Evolutionary conservation across 2,329 filamentous ascomycete genomes (phyloP).

Genomic region (Apiospora aurea): DNA sequence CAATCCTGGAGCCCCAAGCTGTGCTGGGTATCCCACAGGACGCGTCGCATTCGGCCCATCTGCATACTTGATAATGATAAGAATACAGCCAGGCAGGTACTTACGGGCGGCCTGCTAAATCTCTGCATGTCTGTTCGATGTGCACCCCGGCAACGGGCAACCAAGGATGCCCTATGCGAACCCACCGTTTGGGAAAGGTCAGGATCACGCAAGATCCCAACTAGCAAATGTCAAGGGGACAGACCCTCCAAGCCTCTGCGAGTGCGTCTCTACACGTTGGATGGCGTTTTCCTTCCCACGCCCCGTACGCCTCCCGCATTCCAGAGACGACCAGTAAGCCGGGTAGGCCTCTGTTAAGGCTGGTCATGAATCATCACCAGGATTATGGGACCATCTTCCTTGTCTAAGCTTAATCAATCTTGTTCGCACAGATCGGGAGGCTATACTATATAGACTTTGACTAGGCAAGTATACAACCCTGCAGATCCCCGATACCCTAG

Average conservation of each 20-base stretch:
- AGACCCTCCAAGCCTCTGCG: constrained; percentile 1
- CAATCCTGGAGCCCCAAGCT: constrained; percentile 14
- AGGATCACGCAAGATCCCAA: constrained; percentile 28
- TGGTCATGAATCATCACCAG: constrained; percentile 27
- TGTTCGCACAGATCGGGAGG: constrained; percentile 15
- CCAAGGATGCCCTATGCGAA: constrained; percentile 27
- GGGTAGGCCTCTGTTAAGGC: background rate
- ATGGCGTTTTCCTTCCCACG: constrained; percentile 13
- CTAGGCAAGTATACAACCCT: constrained; percentile 12
- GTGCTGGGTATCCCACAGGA: constrained; percentile 27
- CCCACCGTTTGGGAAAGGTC: constrained; percentile 23
- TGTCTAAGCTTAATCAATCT: constrained; percentile 15
- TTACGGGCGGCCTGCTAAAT: background rate
- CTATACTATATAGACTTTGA: constrained; percentile 15
- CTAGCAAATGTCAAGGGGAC: constrained; percentile 24
- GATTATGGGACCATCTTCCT: constrained; percentile 12
- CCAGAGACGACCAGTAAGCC: constrained; percentile 8
- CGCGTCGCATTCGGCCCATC: constrained; percentile 27
- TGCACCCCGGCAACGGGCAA: background rate
- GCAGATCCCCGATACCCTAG: constrained; percentile 22
- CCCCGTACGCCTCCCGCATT: constrained; percentile 10
- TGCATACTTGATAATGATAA: background rate
- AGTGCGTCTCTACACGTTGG: background rate
- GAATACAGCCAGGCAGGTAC: background rate
- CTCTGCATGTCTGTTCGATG: background rate